These are phyloP conservation scores for Musa itinerans DNA, from an alignment of 176 grass and related monocot genomes.

Conservation along the genomic window DNA sequence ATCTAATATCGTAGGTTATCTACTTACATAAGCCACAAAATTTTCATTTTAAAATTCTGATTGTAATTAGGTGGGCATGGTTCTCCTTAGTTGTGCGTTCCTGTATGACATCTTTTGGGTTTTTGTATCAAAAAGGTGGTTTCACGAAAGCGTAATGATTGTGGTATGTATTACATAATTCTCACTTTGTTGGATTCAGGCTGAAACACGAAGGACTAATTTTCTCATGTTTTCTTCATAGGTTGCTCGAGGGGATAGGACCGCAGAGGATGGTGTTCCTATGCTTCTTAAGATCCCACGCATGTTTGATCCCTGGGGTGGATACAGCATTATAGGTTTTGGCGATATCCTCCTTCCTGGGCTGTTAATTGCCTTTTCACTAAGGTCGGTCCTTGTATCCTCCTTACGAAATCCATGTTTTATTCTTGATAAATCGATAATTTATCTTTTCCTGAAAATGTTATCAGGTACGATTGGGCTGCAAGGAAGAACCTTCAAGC, in stretches of 20 bases:
- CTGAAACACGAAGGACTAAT: neutral
- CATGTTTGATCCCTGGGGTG: conserved; percentile 98
- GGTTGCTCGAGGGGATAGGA: conserved; percentile 94
- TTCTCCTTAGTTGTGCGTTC: conserved; percentile 79
- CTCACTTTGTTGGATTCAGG: neutral
- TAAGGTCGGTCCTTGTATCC: conserved; percentile 37
- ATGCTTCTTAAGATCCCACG: conserved; percentile 94
- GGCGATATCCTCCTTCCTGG: conserved; percentile 98
- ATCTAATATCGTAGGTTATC: too few species aligned
- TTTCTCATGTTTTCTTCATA: conserved; percentile 17
- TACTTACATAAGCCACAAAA: too few species aligned
- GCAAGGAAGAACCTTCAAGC: conserved; percentile 74
- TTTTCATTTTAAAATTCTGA: too few species aligned
- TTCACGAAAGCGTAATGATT: conserved; percentile 99
- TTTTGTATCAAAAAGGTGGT: conserved; percentile 83
- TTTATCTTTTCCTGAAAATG: neutral
- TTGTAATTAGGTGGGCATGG: conserved; percentile 52
- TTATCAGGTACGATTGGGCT: conserved; percentile 85
- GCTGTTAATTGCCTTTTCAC: conserved; percentile 77
- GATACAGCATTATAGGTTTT: conserved; percentile 95
- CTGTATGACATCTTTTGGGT: conserved; percentile 99
- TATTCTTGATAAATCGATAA: neutral
- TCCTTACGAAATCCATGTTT: neutral
- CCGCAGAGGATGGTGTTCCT: conserved; percentile 88
- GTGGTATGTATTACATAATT: conserved; percentile 44